Percentiles rank a stretch among this genome's conserved stretches.
Conservation (phyloP, 371 early-diverging fungal genomes). For the Mucor sp. region DNA sequence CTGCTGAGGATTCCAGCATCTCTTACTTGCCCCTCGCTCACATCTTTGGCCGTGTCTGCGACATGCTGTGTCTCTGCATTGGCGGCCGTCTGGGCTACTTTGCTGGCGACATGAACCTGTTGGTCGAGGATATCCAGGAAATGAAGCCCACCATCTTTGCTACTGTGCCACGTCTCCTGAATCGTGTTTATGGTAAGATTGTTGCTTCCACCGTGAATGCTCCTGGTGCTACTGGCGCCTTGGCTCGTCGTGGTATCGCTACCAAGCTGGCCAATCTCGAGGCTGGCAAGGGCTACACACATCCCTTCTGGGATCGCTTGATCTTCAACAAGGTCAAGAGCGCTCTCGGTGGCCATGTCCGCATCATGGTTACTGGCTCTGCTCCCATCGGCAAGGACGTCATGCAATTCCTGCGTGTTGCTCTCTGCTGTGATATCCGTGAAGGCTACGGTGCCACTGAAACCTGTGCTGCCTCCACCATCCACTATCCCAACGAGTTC, state of each 20-base stretch:
- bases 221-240: slow-evolving; percentile 58
- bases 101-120: slow-evolving; percentile 75
- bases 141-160: slow-evolving; percentile 85
- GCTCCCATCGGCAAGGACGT: slow-evolving; percentile 93
- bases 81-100: slow-evolving; percentile 83
- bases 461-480: slow-evolving; percentile 63
- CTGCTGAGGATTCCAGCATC: slow-evolving; percentile 42
- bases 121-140: slow-evolving; percentile 84
- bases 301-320: slow-evolving; percentile 86
- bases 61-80: slow-evolving; percentile 15
- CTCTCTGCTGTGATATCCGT: slow-evolving; percentile 65
- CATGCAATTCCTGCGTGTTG: slow-evolving; percentile 86
- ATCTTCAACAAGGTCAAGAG: slow-evolving; percentile 84
- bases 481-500: slow-evolving; percentile 53
- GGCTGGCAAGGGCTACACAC: slow-evolving; percentile 63
- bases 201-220: slow-evolving; percentile 73
- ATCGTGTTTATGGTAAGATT: slow-evolving; percentile 87
- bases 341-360: slow-evolving; percentile 90
- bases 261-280: slow-evolving; percentile 63
- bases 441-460: slow-evolving; percentile 96
- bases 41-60: slow-evolving; percentile 80
- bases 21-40: slow-evolving; percentile 94
- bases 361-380: slow-evolving; percentile 78
- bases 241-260: slow-evolving; percentile 62
- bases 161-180: slow-evolving; percentile 92